Conservation (phyloP, 164 flowering plant species). For the Macadamia integrifolia region DNA sequence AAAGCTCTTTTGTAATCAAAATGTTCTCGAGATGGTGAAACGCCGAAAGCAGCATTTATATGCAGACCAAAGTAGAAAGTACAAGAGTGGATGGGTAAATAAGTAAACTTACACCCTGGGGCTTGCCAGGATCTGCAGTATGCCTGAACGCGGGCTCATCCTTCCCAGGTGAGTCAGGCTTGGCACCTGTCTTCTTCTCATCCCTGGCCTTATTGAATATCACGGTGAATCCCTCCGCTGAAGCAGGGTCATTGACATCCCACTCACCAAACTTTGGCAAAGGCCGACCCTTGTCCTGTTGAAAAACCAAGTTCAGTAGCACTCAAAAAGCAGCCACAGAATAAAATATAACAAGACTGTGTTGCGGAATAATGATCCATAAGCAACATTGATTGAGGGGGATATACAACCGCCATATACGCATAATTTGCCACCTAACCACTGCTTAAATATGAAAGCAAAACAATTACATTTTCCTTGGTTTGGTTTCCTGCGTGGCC, state of each 20-base stretch:
- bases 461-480: too few species aligned
- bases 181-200: conserved; percentile 89
- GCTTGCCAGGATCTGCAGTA: conserved; percentile 43
- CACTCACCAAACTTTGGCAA: conserved; percentile 96
- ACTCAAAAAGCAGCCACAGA: not conserved
- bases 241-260: conserved; percentile 96
- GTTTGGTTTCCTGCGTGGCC: too few species aligned
- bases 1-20: not conserved
- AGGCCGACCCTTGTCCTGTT: conserved; percentile 78
- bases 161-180: conserved; percentile 66
- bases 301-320: not conserved
- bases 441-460: too few species aligned
- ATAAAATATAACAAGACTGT: not conserved
- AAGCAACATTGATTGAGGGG: too few species aligned
- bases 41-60: not conserved
- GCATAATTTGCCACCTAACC: too few species aligned
- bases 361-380: not conserved
- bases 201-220: conserved; percentile 93
- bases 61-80: not conserved
- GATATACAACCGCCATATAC: too few species aligned
- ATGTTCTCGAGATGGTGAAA: not conserved
- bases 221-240: conserved; percentile 92
- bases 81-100: not conserved
- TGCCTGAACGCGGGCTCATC: conserved; percentile 36
- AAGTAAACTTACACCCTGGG: conserved; percentile 57